Evolutionary conservation across 495 filamentous ascomycete genomes (phyloP).

Genomic region (Xylaria curta): DNA sequence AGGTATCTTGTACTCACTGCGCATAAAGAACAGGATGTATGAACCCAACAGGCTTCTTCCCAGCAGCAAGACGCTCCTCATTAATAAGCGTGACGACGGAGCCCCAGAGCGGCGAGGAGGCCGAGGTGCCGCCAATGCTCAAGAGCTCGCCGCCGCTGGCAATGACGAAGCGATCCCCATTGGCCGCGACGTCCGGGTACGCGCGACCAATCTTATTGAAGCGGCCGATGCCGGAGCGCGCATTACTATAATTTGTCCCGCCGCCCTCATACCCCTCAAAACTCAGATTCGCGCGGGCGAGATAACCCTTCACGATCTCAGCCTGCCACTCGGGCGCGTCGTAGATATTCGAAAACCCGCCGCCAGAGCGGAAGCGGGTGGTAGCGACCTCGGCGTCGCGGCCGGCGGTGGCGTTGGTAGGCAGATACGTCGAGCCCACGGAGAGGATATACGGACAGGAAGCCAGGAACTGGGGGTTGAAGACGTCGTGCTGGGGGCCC

Average conservation of each 20-base stretch:
- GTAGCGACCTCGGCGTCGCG: constrained; percentile 51
- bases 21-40: constrained; percentile 60
- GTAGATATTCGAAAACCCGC: constrained; percentile 74
- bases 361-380: constrained; percentile 60
- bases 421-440: constrained; percentile 41
- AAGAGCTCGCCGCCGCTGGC: constrained; percentile 52
- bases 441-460: constrained; percentile 41
- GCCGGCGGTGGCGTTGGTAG: constrained; percentile 29
- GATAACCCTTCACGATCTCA: constrained; percentile 56
- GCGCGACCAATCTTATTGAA: constrained; percentile 64
- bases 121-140: constrained; percentile 51
- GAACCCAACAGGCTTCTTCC: constrained; percentile 66
- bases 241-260: constrained; percentile 34
- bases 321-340: constrained; percentile 63
- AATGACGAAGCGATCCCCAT: constrained; percentile 63
- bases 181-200: constrained; percentile 66
- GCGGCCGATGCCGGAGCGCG: constrained; percentile 26
- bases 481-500: constrained; percentile 35
- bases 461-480: constrained; percentile 42
- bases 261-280: constrained; percentile 43
- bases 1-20: constrained; percentile 14
- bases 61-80: constrained; percentile 60
- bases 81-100: constrained; percentile 67
- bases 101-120: constrained; percentile 45
- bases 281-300: constrained; percentile 52